Evolutionary conservation across 352 stramenopile species (phyloP).

Genomic region (Phytopythium cucurbitacearum): DNA sequence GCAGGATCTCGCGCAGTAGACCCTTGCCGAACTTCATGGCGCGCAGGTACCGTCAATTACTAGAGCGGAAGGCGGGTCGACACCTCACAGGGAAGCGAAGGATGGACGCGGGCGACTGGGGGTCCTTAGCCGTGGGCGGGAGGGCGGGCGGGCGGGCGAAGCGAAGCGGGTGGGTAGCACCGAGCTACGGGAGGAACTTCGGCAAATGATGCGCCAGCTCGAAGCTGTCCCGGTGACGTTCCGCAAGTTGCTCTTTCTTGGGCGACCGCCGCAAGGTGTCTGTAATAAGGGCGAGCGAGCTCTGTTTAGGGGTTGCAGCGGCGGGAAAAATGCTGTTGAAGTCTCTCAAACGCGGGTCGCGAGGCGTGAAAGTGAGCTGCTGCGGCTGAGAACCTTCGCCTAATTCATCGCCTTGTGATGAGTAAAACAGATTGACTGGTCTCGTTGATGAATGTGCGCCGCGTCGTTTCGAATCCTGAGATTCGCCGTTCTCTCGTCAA

Average conservation of each 20-base stretch:
- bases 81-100: no score
- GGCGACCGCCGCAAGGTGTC: no score
- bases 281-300: no score
- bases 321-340: no score
- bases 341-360: no score
- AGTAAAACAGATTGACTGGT: background rate
- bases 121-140: background rate
- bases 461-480: constrained; percentile 6
- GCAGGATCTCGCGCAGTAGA: constrained; percentile 59
- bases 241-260: background rate
- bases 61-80: background rate
- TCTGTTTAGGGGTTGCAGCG: no score
- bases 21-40: constrained; percentile 83
- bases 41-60: background rate
- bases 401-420: background rate
- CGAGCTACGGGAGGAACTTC: background rate
- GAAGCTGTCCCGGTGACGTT: no score
- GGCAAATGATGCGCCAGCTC: constrained; percentile 1
- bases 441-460: background rate
- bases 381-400: no score
- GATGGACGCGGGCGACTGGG: background rate
- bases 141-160: no score
- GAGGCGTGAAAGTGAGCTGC: no score
- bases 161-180: no score
- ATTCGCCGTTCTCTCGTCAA: constrained; percentile 1